Base-by-base conservation (phyloP, 306 rosid species). In the Cotoneaster glaucophyllus region DNA sequence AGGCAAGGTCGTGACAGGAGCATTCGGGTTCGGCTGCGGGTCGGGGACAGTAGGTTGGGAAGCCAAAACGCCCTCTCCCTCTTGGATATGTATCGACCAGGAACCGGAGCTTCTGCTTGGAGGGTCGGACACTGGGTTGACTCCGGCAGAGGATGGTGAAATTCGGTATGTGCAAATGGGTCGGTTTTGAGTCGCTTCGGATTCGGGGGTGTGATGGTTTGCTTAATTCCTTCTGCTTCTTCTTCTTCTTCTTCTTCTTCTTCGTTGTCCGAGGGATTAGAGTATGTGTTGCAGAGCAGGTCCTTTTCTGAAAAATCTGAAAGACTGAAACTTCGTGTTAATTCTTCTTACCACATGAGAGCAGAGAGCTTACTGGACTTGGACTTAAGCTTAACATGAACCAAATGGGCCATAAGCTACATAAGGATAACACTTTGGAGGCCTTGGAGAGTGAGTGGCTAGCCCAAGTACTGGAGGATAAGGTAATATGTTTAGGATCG, bases 61-160 rank as follows among this genome's bases (percentile, higher is more conserved):
- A 45, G 15, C 71, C 25, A 81, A 52, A 82, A 82, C 11, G 95
- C 86, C 44, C 96, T 84, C 83, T 94, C 90, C 79, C 96, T 87
- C 84, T 94, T 92, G 50, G 98, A 94, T 68, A 94, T 65, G 78
- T 92, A 92, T 64, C 88, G 82, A 15, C 96, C 95, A 10, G 96
- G 78, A 79, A 90, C 76, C 71, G 77, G 81, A 78, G 83, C n/a
- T 39, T 77, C 81, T 21, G 19, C 14, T 15, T 52, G 83, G 79
- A 31, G 72, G 57, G 37, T 31, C 62, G 81, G 45, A 48, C 69
- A 37, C 64, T 48, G 76, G 74, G 52, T 70, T 26, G 78, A 18
- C 73, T 9, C 29, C 15, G 75, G 67, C 56, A 24, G 45, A 15
- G 79, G 71, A 31, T 67, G 69, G 32, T 50, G 25, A 18, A 21